Conservation (phyloP, 2,329 filamentous ascomycete genomes). For the Fusarium newnesense region DNA sequence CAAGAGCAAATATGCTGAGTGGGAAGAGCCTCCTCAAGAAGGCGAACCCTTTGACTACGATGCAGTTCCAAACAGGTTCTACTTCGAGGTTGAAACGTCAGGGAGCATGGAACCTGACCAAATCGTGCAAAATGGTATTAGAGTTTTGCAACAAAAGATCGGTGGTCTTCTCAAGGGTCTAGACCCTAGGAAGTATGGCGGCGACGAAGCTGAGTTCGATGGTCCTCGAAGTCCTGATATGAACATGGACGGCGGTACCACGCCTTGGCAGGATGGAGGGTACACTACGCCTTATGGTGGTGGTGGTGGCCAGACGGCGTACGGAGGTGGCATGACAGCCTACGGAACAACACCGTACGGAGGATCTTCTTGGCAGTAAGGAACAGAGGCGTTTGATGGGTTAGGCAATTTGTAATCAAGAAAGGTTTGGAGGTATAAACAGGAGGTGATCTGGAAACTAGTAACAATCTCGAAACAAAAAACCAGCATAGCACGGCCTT, state of each 20-base stretch:
- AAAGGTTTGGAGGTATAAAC: constrained; percentile 27
- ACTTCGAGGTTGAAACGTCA: constrained; percentile 91
- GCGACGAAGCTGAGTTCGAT: constrained; percentile 68
- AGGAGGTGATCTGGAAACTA: constrained; percentile 27
- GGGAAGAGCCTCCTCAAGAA: constrained; percentile 82
- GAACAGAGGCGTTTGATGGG: constrained; percentile 39
- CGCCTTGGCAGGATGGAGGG: constrained; percentile 70
- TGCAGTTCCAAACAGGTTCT: constrained; percentile 85
- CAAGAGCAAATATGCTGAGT: constrained; percentile 80
- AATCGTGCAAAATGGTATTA: constrained; percentile 89
- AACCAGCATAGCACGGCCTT: constrained; percentile 42
- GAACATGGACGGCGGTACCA: constrained; percentile 67
- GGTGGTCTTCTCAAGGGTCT: constrained; percentile 76
- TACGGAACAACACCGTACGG: constrained; percentile 69
- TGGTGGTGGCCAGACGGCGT: constrained; percentile 68
- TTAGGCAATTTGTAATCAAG: constrained; percentile 36
- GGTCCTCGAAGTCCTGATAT: constrained; percentile 74
- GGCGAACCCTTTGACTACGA: constrained; percentile 93
- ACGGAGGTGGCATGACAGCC: constrained; percentile 73
- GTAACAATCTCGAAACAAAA: constrained; percentile 37
- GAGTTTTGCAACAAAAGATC: constrained; percentile 89
- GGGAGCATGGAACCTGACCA: constrained; percentile 90
- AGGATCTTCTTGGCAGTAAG: constrained; percentile 60
- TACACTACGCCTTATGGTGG: constrained; percentile 74
- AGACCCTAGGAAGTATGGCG: constrained; percentile 60